Conservation (phyloP, 2,329 filamentous ascomycete species). For the Fusarium newnesense region DNA sequence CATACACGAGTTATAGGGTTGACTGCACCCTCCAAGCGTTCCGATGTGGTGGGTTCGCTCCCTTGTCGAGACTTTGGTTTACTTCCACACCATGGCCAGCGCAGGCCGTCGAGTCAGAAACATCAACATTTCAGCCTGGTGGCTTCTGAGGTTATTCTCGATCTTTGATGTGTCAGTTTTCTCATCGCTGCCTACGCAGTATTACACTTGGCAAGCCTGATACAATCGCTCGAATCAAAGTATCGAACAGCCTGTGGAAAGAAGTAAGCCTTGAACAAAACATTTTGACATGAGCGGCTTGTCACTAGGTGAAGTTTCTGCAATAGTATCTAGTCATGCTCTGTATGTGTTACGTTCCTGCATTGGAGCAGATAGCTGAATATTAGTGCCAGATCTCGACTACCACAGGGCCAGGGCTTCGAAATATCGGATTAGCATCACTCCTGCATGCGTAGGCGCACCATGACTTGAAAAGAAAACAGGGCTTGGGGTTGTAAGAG, state of each 20-base stretch:
- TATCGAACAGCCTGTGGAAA: not conserved
- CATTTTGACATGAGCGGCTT: not conserved
- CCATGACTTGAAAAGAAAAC: conserved; percentile 12
- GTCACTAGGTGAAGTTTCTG: conserved; percentile 19
- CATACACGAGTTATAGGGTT: conserved; percentile 17
- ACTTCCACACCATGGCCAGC: conserved; percentile 3
- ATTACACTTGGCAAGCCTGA: not conserved
- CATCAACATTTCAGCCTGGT: not conserved
- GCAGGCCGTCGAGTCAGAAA: not conserved
- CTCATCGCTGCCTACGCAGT: not conserved
- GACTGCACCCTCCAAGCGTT: conserved; percentile 21
- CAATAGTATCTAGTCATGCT: conserved; percentile 25
- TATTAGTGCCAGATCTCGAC: conserved; percentile 25
- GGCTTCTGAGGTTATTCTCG: conserved; percentile 10
- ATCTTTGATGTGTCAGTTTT: conserved; percentile 17
- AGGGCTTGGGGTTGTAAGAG: conserved; percentile 1
- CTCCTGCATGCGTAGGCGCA: not conserved
- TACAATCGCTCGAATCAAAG: not conserved
- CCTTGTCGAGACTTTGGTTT: conserved; percentile 14
- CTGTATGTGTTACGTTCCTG: conserved; percentile 38
- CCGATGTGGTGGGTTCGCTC: conserved; percentile 17
- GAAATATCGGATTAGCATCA: conserved; percentile 18
- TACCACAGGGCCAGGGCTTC: conserved; percentile 2
- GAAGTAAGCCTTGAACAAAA: not conserved
- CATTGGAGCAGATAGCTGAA: conserved; percentile 16